Conservation (phyloP, 2,329 filamentous ascomycete species). For the Elsinoe fawcettii region DNA sequence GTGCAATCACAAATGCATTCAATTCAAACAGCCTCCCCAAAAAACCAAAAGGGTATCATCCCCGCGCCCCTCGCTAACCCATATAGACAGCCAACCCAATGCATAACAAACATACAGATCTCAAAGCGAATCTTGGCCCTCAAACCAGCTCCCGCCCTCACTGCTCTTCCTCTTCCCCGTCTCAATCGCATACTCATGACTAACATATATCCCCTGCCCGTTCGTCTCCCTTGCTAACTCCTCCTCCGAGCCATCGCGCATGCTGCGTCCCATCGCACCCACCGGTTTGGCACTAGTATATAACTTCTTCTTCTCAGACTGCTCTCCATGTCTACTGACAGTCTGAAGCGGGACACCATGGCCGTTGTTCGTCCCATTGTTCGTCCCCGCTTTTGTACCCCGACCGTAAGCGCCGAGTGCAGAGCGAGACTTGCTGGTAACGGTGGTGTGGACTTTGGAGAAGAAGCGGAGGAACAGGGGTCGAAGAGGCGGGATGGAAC, state of each 20-base stretch:
- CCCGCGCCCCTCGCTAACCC: neutral
- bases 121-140: neutral
- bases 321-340: neutral
- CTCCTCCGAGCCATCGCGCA: neutral
- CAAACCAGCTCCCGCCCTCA: neutral
- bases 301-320: neutral
- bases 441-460: slow-evolving; percentile 6
- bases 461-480: slow-evolving; percentile 11
- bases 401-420: neutral
- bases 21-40: neutral
- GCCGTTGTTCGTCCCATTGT: slow-evolving; percentile 5
- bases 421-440: slow-evolving; percentile 2
- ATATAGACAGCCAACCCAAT: neutral
- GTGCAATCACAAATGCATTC: neutral
- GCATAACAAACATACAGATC: neutral
- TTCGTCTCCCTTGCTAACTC: neutral
- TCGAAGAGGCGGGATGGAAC: slow-evolving; percentile 8
- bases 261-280: neutral
- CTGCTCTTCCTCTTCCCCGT: slow-evolving; percentile 2
- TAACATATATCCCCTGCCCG: neutral
- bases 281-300: neutral
- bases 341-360: neutral
- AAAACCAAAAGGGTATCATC: neutral
- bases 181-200: slow-evolving; percentile 6
- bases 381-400: neutral